These are phyloP conservation scores for Malassezia equina DNA, from an alignment of 1,284 basidiomycete species.

Conservation along the genomic window DNA sequence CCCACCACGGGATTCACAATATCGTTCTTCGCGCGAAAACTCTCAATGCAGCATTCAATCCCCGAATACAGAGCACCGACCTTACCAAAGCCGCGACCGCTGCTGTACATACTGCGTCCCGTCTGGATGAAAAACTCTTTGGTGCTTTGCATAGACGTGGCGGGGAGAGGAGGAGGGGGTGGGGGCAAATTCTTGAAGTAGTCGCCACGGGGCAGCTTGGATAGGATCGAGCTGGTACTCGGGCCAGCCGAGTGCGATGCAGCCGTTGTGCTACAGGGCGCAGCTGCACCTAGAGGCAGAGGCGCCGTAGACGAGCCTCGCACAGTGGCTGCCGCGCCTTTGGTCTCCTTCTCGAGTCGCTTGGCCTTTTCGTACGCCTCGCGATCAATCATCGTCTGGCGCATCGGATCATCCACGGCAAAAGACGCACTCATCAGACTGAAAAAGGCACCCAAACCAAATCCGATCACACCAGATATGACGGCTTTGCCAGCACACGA, in stretches of 20 bases:
- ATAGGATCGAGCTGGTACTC: background rate
- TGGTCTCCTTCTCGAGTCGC: conserved; percentile 2
- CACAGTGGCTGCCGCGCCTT: background rate
- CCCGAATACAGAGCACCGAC: conserved; percentile 87
- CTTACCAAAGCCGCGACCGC: conserved; percentile 85
- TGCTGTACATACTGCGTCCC: conserved; percentile 81
- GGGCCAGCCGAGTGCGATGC: background rate
- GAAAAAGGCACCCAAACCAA: conserved; percentile 88
- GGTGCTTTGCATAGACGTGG: conserved; percentile 58
- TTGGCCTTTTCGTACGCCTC: conserved; percentile 6
- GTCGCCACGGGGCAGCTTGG: conserved; percentile 7
- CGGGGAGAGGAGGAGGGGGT: conserved; percentile 12
- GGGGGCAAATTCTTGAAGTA: conserved; percentile 8
- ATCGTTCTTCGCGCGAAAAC: conserved; percentile 50
- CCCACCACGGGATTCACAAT: conserved; percentile 38
- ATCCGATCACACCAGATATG: conserved; percentile 66
- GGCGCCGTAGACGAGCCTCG: background rate
- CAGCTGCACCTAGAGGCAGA: background rate
- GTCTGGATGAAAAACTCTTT: conserved; percentile 84
- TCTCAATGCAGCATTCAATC: conserved; percentile 89
- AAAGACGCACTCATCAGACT: conserved; percentile 91
- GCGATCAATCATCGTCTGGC: conserved; percentile 25
- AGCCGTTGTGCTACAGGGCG: background rate
- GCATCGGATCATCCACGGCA: conserved; percentile 76
- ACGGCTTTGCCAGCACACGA: conserved; percentile 72